These are phyloP conservation scores for Mycena olivaceomarginata DNA, from an alignment of 768 basidiomycete genomes.

Conservation along the genomic window DNA sequence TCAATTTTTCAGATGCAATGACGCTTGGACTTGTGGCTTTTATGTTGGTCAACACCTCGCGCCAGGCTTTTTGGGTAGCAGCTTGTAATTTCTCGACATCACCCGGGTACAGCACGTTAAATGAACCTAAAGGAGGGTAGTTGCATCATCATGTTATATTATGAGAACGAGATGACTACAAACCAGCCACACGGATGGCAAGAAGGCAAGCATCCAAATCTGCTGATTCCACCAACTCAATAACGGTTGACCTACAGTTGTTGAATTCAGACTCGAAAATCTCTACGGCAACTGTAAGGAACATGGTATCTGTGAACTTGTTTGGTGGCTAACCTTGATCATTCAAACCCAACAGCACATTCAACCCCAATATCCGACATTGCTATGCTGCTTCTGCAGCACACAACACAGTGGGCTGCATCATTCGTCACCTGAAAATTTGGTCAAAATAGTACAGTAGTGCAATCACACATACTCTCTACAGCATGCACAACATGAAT, in stretches of 20 bases:
- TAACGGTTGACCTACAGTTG: not conserved
- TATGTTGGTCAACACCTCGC: not conserved
- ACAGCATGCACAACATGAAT: too few species aligned
- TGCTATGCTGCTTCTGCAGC: too few species aligned
- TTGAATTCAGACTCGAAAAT: not conserved
- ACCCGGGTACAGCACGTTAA: not conserved
- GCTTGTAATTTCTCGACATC: not conserved
- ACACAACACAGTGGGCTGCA: too few species aligned
- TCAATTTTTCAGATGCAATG: not conserved
- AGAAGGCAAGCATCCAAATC: slow-evolving; percentile 9
- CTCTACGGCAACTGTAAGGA: not conserved
- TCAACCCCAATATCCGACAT: not conserved
- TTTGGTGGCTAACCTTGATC: slow-evolving; percentile 3
- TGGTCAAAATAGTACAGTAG: too few species aligned
- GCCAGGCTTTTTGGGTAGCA: not conserved
- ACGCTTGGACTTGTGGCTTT: not conserved
- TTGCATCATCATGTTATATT: not conserved
- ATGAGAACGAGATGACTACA: not conserved
- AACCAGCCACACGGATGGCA: slow-evolving; percentile 4
- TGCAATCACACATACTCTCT: too few species aligned
- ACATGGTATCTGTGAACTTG: not conserved
- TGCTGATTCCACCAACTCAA: not conserved
- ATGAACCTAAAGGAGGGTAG: not conserved
- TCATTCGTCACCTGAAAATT: too few species aligned
- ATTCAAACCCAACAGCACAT: not conserved